Conservation (phyloP, 441 rosid species). For the Corymbia calophylla region DNA sequence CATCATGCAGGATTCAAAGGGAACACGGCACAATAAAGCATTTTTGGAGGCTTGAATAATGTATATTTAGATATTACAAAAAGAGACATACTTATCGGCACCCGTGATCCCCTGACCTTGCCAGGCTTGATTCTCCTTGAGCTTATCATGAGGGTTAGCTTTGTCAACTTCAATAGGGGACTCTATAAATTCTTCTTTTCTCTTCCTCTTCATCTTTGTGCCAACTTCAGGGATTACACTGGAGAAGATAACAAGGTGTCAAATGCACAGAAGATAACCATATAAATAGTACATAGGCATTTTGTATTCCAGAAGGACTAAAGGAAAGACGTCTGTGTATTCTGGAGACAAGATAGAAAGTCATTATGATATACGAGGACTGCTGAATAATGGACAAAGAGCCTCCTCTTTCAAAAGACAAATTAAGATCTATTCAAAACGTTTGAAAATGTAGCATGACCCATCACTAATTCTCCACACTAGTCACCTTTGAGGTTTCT, state of each 20-base stretch:
- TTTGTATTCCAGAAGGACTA: constrained; percentile 5
- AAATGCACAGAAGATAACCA: not conserved
- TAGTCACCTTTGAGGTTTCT: not conserved
- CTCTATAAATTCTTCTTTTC: constrained; percentile 9
- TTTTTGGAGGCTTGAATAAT: constrained; percentile 8
- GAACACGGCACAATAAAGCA: not conserved
- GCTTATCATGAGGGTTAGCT: not conserved
- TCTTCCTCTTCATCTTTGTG: constrained; percentile 27
- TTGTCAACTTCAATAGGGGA: not conserved
- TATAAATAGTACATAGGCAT: not conserved
- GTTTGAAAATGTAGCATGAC: constrained; percentile 18
- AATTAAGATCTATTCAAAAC: not conserved
- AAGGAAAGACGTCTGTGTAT: not conserved
- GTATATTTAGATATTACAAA: constrained; percentile 12
- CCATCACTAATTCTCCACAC: not conserved
- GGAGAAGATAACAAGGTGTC: not conserved
- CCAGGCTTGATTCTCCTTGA: not conserved
- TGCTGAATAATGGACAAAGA: not conserved
- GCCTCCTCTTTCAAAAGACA: not conserved
- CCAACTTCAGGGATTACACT: constrained; percentile 3
- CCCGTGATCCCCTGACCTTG: not conserved
- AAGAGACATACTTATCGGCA: not conserved
- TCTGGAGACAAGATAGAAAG: not conserved
- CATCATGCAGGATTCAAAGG: not conserved
- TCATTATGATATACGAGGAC: not conserved